Conservation (phyloP, 2,329 filamentous ascomycete species). For the Botrytis medusae region DNA sequence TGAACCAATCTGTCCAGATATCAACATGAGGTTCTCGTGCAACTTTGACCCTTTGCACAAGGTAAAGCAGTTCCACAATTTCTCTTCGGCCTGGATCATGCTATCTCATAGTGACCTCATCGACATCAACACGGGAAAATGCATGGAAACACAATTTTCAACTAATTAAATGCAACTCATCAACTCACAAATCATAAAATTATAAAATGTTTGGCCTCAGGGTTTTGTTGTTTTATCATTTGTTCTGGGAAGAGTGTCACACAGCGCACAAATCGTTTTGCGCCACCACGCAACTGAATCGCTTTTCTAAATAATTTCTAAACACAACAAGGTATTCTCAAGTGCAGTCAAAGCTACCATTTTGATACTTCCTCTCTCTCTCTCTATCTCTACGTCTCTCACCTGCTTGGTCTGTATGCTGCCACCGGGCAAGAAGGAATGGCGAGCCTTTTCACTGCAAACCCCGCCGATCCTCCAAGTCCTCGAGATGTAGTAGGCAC, state of each 20-base stretch:
- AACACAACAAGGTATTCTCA: neutral
- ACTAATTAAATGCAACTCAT: neutral
- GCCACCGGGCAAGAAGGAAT: neutral
- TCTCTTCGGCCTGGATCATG: neutral
- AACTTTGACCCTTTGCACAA: neutral
- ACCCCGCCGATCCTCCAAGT: conserved; percentile 24
- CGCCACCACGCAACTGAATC: neutral
- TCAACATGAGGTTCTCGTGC: neutral
- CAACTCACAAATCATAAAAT: neutral
- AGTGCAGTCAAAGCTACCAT: neutral
- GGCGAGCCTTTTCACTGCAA: conserved; percentile 5
- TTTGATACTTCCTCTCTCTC: neutral
- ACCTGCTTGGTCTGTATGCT: neutral
- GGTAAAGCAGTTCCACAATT: neutral
- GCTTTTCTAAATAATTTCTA: neutral
- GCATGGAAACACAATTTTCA: neutral
- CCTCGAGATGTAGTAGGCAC: conserved; percentile 32
- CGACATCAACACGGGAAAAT: neutral
- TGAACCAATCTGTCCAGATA: neutral
- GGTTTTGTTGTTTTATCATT: neutral
- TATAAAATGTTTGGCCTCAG: neutral
- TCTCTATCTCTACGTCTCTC: neutral
- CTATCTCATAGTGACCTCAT: neutral
- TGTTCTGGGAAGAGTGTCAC: neutral
- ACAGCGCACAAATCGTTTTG: neutral